phyloP scores from a whole-genome alignment of 495 filamentous ascomycete species.

The Xylaria flabelliformis region DNA sequence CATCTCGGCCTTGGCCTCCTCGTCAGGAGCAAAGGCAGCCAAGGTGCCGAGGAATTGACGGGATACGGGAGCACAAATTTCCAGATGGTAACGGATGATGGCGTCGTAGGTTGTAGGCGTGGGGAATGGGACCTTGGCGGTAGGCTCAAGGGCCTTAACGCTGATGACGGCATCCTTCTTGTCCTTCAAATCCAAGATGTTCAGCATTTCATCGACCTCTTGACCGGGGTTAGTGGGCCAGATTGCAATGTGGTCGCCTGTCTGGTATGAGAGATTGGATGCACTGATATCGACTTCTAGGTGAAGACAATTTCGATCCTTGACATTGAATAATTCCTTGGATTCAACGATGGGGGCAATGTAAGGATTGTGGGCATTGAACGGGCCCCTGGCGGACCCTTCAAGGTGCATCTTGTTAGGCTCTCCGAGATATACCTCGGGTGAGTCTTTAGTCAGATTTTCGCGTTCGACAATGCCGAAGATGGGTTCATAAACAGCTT shows the following conservation, averaged over 20 bases:
- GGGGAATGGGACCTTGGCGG: constrained; percentile 96
- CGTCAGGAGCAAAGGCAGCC: constrained; percentile 88
- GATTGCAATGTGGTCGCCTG: constrained; percentile 94
- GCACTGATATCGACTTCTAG: constrained; percentile 92
- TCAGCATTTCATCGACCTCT: constrained; percentile 90
- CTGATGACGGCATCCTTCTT: constrained; percentile 86
- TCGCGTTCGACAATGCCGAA: constrained; percentile 83
- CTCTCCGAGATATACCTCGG: constrained; percentile 92
- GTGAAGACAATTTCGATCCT: constrained; percentile 93
- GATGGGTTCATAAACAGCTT: constrained; percentile 93
- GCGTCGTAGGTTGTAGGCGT: constrained; percentile 97
- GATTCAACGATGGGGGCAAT: constrained; percentile 94
- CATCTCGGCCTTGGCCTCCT: constrained; percentile 83
- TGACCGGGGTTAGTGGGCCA: constrained; percentile 96
- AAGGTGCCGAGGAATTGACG: constrained; percentile 92
- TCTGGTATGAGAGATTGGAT: constrained; percentile 89
- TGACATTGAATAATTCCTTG: constrained; percentile 86
- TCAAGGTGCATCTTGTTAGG: constrained; percentile 96
- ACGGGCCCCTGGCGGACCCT: constrained; percentile 83
- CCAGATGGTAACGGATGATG: constrained; percentile 93
- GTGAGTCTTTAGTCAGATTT: constrained; percentile 74
- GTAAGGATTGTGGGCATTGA: constrained; percentile 95
- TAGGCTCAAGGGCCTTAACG: constrained; percentile 92
- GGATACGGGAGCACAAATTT: constrained; percentile 93
- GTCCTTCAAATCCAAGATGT: constrained; percentile 72